Evolutionary conservation across 2,329 filamentous ascomycete species (phyloP).

Genomic region (Venturia nashicola): DNA sequence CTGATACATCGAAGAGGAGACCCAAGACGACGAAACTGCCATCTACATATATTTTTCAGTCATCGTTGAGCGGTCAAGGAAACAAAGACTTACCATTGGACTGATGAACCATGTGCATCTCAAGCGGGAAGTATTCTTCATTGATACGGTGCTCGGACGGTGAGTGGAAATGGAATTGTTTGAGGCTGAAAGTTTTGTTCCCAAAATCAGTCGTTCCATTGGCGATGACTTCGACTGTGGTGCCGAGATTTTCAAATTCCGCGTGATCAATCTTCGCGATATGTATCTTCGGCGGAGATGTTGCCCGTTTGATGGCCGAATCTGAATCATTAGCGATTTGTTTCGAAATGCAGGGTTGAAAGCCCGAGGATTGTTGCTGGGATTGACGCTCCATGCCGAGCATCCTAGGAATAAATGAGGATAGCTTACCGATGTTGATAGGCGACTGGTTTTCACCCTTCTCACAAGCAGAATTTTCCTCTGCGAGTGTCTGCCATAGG

Average conservation of each 20-base stretch:
- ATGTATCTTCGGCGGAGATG: constrained; percentile 19
- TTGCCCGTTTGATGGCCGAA: constrained; percentile 19
- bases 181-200: constrained; percentile 30
- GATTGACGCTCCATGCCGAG: not conserved
- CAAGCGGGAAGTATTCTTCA: constrained; percentile 33
- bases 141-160: constrained; percentile 46
- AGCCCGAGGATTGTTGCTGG: not conserved
- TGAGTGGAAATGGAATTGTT: constrained; percentile 50
- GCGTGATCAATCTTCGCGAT: constrained; percentile 33
- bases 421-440: constrained; percentile 36
- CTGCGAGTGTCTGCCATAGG: constrained; percentile 38
- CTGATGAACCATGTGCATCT: constrained; percentile 49
- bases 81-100: constrained; percentile 24
- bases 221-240: constrained; percentile 42
- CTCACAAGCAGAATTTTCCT: constrained; percentile 35
- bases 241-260: constrained; percentile 45
- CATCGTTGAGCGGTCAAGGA: constrained; percentile 9
- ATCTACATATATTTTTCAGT: constrained; percentile 14
- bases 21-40: constrained; percentile 28
- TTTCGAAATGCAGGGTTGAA: not conserved
- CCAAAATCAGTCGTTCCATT: constrained; percentile 34
- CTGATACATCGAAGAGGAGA: constrained; percentile 30
- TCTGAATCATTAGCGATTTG: constrained; percentile 14
- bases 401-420: not conserved
- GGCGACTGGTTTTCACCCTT: constrained; percentile 42